A percentile compares a stretch with the other conserved stretches of the same genome.
phyloP scores from a whole-genome alignment of 2,329 filamentous ascomycete species.

The Neofusicoccum parvum region DNA sequence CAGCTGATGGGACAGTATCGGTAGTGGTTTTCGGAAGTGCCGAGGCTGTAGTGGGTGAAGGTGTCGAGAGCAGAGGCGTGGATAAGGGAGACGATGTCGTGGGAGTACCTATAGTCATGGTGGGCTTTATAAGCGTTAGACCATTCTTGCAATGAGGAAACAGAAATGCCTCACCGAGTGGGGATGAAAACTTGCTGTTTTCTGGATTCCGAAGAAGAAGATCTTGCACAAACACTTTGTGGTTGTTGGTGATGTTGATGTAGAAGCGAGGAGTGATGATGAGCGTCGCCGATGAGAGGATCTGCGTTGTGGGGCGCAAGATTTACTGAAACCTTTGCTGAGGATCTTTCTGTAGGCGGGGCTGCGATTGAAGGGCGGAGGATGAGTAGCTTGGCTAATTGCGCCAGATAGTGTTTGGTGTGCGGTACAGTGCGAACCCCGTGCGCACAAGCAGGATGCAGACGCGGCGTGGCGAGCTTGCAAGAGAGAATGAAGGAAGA shows the following conservation, averaged over 20 bases:
- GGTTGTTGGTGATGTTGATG: background rate
- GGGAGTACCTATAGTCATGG: background rate
- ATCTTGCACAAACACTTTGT: too few species aligned
- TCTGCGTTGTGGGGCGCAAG: background rate
- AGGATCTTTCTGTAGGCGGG: too few species aligned
- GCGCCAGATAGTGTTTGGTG: too few species aligned
- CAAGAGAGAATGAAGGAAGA: background rate
- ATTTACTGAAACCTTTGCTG: too few species aligned
- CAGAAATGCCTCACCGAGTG: background rate
- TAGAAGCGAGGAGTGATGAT: background rate
- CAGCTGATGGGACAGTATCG: background rate
- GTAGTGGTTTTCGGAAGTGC: background rate
- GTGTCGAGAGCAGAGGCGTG: background rate
- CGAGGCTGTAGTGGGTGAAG: background rate
- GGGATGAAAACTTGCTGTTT: background rate
- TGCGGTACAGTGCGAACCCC: too few species aligned
- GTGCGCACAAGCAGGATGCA: too few species aligned
- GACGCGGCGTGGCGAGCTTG: background rate
- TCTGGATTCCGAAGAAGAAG: background rate
- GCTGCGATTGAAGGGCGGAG: too few species aligned
- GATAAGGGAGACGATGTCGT: background rate
- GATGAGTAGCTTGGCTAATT: too few species aligned
- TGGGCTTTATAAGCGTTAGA: background rate
- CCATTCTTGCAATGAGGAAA: background rate
- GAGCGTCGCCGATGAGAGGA: background rate